Base-by-base conservation (phyloP, 345 rosid genomes). In the Linum tenue region DNA sequence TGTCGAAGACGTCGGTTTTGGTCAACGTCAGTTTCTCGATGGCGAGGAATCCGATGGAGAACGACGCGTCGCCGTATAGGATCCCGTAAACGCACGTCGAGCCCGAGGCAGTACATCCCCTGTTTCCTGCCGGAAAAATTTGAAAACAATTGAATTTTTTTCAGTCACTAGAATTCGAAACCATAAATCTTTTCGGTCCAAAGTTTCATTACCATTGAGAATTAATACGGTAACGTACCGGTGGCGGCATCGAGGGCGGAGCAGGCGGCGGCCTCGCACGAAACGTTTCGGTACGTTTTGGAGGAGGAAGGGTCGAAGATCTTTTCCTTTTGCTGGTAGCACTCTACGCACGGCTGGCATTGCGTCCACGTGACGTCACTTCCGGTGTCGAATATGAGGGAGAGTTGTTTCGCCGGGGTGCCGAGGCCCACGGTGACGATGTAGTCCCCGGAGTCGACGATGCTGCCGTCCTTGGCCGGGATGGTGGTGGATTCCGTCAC, bases 281-380 rank as follows among this genome's bases (percentile, higher is more conserved):
- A 63, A 43, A 73, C 40, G 39, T 76, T 76, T 12, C 8, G 36
- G 60, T 70, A 71, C 0, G 83, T 50, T 0, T 66, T 14, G 3
- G 80, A 79, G 6, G 39, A 0, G 42, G 68, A 53, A 0, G 79
- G 78, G 61, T 74, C 68, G 16, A 73, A 72, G 0, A 36, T 71
- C 0, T 72, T 65, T 17, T 63, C 70, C 14, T 41, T 12, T 56
- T 78, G 82, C 12, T 22, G 3, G 42, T 73, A 73, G 57, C 82
- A 78, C 7, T 2, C 12, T 0, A 11, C 2, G 8, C 78, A 73
- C 0, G 81, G 79, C 17, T 68, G 11, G 39, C 79, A 80, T 53
- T 73, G 81, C 1, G 75, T 70, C 84, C 84, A 80, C 0, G 78
- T 73, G 4, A 75, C 10, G 55, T 10, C 69, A 56, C 75, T 77